Evolutionary conservation across 1,139 yeast genomes (phyloP).

Genomic region (Scheffersomyces insectosa): DNA sequence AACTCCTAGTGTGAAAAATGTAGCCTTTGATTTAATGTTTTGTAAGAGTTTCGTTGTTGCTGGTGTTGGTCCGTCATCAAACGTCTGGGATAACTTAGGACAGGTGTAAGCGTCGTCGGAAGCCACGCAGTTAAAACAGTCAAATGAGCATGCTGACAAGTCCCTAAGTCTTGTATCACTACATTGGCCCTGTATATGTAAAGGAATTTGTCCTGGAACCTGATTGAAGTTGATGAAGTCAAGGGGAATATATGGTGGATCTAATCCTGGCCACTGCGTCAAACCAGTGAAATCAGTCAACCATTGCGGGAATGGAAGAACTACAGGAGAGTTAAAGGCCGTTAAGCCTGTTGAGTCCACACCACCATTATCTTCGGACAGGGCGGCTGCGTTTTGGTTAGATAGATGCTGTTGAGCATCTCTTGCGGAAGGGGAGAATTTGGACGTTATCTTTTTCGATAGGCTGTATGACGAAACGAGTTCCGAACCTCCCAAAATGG

Average conservation of each 20-base stretch:
- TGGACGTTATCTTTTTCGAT: neutral
- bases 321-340: neutral
- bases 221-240: slow-evolving; percentile 61
- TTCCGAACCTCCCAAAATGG: neutral
- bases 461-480: neutral
- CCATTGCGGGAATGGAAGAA: slow-evolving; percentile 75
- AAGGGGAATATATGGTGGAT: slow-evolving; percentile 85
- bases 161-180: slow-evolving; percentile 37
- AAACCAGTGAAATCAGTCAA: slow-evolving; percentile 71
- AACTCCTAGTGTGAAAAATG: slow-evolving; percentile 84
- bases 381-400: neutral
- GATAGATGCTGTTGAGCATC: neutral
- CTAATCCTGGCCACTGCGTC: slow-evolving; percentile 75
- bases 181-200: slow-evolving; percentile 65
- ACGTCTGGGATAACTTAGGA: slow-evolving; percentile 74
- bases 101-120: slow-evolving; percentile 79
- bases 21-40: slow-evolving; percentile 51
- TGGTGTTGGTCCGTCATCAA: slow-evolving; percentile 93
- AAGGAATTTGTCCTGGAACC: slow-evolving; percentile 48
- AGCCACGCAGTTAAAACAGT: slow-evolving; percentile 79
- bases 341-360: neutral
- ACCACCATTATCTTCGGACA: neutral
- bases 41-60: slow-evolving; percentile 62
- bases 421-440: neutral
- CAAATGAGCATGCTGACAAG: slow-evolving; percentile 70